Evolutionary conservation across 768 basidiomycete genomes (phyloP), one percentile per base, ranked within the genome.

Genomic region (Macrolepiota dolichaula): DNA sequence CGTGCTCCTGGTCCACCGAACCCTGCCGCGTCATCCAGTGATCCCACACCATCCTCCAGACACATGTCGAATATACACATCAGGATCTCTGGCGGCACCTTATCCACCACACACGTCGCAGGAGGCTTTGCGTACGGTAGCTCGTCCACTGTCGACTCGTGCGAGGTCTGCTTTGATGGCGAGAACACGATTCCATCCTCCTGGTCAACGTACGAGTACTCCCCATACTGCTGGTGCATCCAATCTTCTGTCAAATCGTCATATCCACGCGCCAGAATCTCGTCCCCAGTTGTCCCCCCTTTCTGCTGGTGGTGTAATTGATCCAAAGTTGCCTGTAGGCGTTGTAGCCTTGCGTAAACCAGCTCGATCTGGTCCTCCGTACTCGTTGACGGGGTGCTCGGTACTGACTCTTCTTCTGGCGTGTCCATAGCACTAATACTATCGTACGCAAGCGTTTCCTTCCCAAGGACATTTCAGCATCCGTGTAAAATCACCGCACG

Each of bases 61-160:
- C 52, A 53, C 35, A 61, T 10, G 51, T 61, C 59, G 53, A 61
- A 61, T 17, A 61, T 55, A 19, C 38, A 27, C 44, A 61, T 50
- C 59, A 54, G 15, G 13, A 61, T 61, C 36, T 61, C 59, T 11
- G 53, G 32, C 22, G 59, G 59, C 24, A 61, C 24, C 24, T 19
- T 15, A 29, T 42, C 36, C 22, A 55, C 38, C 35, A 36, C 24
- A 32, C 49, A 54, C 4, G 32, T 37, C 44, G 44, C 19, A 25
- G 57, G 47, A 9, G 47, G 47, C 27, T 22, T 42, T 36, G 17
- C 24, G 15, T 24, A 38, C 35, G 32, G 32, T 35, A 46, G 11
- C 35, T 15, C 35, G 7, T 42, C 49, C 27, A 40, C 38, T 51
- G 29, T 7, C 7, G 24, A 19, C 22, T 37, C 38, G 11, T 24